These are phyloP conservation scores for Lipomyces sp. DNA, from an alignment of 805 yeast genomes.

Conservation along the genomic window DNA sequence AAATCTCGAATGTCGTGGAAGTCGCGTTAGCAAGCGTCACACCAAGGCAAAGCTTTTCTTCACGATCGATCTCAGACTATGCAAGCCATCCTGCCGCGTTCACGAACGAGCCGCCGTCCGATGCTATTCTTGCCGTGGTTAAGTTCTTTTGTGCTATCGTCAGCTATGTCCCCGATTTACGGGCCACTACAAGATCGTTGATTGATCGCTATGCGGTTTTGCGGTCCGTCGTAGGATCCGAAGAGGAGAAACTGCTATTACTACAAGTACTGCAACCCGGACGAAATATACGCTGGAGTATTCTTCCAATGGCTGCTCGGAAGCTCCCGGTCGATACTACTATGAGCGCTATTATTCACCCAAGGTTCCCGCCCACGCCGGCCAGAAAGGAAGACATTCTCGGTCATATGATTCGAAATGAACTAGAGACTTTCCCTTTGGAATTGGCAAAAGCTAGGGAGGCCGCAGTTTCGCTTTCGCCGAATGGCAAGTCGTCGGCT, in stretches of 20 bases:
- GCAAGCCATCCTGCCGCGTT: conserved; percentile 17
- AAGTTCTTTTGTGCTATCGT: conserved; percentile 16
- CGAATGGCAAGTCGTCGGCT: too few relatives aligned
- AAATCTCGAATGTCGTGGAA: conserved; percentile 12
- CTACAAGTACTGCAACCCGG: conserved; percentile 25
- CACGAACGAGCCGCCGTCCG: conserved; percentile 1
- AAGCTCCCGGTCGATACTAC: conserved; percentile 3
- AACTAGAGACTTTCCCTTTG: too few relatives aligned
- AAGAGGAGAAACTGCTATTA: conserved; percentile 8
- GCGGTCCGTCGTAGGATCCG: neutral
- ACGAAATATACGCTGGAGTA: conserved; percentile 17
- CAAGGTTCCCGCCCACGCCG: conserved; percentile 26
- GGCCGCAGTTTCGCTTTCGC: too few relatives aligned
- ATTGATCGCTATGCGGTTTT: conserved; percentile 20
- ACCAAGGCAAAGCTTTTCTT: neutral
- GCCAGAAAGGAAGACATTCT: conserved; percentile 16
- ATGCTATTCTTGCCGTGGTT: neutral
- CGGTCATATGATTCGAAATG: neutral
- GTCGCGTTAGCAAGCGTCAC: conserved; percentile 11
- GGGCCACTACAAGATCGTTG: conserved; percentile 16
- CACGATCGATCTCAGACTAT: conserved; percentile 17
- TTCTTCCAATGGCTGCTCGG: conserved; percentile 22
- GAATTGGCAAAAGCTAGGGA: too few relatives aligned
- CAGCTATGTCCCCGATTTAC: conserved; percentile 13
- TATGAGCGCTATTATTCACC: conserved; percentile 18